Percentiles rank a stretch among this genome's conserved stretches.
Evolutionary conservation across 164 flowering plant species (phyloP).

Genomic region (Aristolochia californica): DNA sequence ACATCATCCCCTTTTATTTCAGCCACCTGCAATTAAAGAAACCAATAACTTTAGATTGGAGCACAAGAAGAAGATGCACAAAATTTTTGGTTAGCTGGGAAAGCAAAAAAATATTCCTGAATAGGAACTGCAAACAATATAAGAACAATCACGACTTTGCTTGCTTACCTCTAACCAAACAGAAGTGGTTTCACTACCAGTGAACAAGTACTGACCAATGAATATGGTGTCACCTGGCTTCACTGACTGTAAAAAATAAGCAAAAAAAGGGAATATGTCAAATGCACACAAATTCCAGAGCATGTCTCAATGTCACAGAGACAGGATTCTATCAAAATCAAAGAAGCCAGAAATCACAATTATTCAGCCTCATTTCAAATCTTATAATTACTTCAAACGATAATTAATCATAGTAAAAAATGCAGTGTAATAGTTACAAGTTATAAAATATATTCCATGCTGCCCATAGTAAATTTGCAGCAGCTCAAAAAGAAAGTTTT

Average conservation of each 20-base stretch:
- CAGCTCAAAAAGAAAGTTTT: no score
- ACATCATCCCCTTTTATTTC: constrained; percentile 71
- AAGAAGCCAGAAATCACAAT: no score
- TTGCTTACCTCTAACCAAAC: constrained; percentile 85
- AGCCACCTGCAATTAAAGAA: constrained; percentile 39
- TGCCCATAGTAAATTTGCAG: no score
- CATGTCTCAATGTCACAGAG: not conserved
- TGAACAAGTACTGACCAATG: constrained; percentile 86
- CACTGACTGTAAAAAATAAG: constrained; percentile 43
- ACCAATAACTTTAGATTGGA: constrained; percentile 4
- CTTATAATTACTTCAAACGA: no score
- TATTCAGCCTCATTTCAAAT: no score
- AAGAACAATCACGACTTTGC: no score
- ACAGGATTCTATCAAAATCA: not conserved
- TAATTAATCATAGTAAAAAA: no score
- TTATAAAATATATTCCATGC: no score
- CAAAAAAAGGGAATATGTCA: not conserved
- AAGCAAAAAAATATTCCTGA: not conserved
- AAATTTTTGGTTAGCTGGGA: not conserved
- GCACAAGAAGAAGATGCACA: not conserved
- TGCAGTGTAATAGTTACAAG: no score
- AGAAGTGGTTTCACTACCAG: constrained; percentile 98
- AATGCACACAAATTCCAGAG: not conserved
- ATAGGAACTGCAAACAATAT: not conserved
- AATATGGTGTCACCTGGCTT: constrained; percentile 87